Conservation (phyloP, 768 basidiomycete species). For the Pulveroboletus sp. region DNA sequence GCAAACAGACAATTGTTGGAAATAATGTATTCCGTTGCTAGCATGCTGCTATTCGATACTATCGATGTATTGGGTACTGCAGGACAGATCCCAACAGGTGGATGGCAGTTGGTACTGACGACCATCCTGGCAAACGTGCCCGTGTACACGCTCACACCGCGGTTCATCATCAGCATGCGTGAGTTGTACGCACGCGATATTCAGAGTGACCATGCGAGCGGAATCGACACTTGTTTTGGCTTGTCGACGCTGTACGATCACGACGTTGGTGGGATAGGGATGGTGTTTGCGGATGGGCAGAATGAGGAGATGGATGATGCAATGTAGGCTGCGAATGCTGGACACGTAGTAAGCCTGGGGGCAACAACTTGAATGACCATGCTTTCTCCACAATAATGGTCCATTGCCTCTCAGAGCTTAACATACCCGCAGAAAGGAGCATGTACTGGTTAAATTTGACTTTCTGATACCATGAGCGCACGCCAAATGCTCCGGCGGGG, state of each 20-base stretch:
- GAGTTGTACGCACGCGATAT: not conserved
- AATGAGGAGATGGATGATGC: not conserved
- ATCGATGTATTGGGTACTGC: not conserved
- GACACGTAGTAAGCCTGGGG: too few relatives aligned
- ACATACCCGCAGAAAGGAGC: too few relatives aligned
- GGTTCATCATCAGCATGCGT: not conserved
- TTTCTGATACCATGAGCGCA: too few relatives aligned
- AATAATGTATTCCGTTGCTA: not conserved
- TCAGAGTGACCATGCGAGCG: not conserved
- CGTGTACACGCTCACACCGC: not conserved
- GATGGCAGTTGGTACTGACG: not conserved
- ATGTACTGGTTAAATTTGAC: too few relatives aligned
- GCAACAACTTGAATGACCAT: too few relatives aligned
- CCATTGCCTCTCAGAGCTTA: too few relatives aligned
- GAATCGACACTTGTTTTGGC: constrained; percentile 8
- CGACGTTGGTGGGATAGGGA: too few relatives aligned
- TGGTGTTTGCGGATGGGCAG: not conserved
- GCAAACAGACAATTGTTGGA: too few relatives aligned
- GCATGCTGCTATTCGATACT: not conserved
- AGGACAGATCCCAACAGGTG: not conserved
- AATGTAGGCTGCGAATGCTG: too few relatives aligned
- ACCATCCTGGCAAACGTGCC: not conserved
- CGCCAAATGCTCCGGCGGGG: too few relatives aligned
- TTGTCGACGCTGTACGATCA: not conserved
- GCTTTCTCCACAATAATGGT: too few relatives aligned